Base-by-base conservation (phyloP, 2,329 filamentous ascomycete genomes). In the Reticulascus tulasneorum region DNA sequence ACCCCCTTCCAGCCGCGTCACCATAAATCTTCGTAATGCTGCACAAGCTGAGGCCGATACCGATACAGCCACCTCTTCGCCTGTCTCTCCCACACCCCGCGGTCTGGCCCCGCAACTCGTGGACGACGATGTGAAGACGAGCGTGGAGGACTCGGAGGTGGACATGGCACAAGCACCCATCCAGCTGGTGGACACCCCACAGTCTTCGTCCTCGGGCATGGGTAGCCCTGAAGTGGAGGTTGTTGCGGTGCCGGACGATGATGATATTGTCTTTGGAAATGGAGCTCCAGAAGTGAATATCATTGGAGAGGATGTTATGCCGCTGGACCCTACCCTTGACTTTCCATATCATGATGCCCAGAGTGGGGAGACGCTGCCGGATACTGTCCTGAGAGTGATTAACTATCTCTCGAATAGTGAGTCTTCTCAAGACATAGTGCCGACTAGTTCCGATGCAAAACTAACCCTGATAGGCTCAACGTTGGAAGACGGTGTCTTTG, bases 1-100 rank as follows among this genome's bases (percentile, higher is more conserved):
- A 24, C 64, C 67, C 23, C 66, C 71, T 23, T 76, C 76, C 4
- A 80, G 73, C 55, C 71, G 65, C 50, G 73, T 81, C 32, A 81
- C 77, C 9, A 71, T 82, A 35, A 81, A 80, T 49, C 60, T 81
- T 31, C 73, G 77, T 39, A 70, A 71, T 47, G 50, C 56, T 42
- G 59, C 53, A 26, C 62, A 62, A 12, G 53, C 55, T 27, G n/a
- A n/a, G n/a, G n/a, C n/a, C n/a, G n/a, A n/a, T n/a, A 56, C 63
- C 30, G 63, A 67, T 16, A 55, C 58, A 12, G 60, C 62, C 19
- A 57, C 64, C 13, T 66, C 68, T 16, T 68, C 65, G 4, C 63
- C 72, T 4, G 45, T 59, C 10, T 72, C 72, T 7, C 65, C 65
- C 19, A 54, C 54, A 27, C 55, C 54, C 29, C 49, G 46, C 27